A percentile compares a stretch with the other conserved stretches of the same genome.
phyloP scores from a whole-genome alignment of 225 moss, liverwort and hornwort species.

The Straminergon stramineum region DNA sequence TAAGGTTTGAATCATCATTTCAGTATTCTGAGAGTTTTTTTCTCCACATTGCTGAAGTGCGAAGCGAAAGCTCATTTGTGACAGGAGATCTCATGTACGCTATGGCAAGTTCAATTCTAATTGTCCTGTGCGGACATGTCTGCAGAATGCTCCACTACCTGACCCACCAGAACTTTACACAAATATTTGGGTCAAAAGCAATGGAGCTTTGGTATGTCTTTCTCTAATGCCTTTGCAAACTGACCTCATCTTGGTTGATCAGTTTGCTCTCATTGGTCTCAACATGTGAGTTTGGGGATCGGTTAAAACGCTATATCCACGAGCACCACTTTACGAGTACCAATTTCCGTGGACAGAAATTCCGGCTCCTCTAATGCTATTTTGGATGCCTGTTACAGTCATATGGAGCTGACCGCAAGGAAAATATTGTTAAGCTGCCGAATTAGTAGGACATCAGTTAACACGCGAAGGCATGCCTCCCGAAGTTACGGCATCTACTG shows the following conservation, averaged over 20 bases:
- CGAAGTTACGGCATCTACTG: background rate
- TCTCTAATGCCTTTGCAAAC: too few species aligned
- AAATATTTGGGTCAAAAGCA: background rate
- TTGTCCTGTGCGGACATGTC: background rate
- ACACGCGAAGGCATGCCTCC: too few species aligned
- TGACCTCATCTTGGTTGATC: background rate
- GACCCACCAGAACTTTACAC: background rate
- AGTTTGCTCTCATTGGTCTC: background rate
- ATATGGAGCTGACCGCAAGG: background rate
- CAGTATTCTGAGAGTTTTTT: background rate
- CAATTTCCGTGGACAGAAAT: background rate
- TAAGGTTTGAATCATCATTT: background rate
- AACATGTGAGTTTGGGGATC: background rate
- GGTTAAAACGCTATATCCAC: too few species aligned
- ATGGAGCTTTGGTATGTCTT: background rate
- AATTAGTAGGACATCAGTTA: background rate
- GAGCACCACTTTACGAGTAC: background rate
- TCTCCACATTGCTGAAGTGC: background rate
- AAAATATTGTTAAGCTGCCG: background rate
- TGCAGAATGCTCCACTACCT: background rate
- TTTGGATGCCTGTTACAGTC: background rate
- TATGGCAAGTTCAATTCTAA: background rate
- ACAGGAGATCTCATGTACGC: background rate
- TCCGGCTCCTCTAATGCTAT: background rate
- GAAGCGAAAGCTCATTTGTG: background rate